Evolutionary conservation across 768 basidiomycete genomes (phyloP), one percentile per base, ranked within the genome.

Genomic region (Trametopsis cervina): DNA sequence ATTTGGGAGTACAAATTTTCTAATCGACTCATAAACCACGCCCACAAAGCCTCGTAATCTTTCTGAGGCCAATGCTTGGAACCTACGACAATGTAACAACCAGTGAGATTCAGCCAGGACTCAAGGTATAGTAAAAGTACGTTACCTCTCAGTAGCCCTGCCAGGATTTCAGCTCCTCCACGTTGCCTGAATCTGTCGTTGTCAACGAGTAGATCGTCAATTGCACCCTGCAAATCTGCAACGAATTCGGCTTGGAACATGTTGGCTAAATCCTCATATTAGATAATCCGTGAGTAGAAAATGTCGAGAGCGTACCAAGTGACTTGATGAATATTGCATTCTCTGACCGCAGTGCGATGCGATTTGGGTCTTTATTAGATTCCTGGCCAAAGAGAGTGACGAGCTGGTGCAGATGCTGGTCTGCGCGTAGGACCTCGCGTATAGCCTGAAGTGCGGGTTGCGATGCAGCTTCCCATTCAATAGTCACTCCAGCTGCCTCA

Each of bases 111-210:
- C 61, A 46, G n/a, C n/a, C n/a, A n/a, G n/a, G n/a, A n/a, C n/a
- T 36, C 38, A 45, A 35, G 36, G 29, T 40, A 33, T 42, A 42
- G 38, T n/a, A n/a, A 25, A 9, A 27, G 40, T 27, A 27, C 41
- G 69, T 44, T 60, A 84, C 86, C 91, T 53, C 91, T 77, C 47
- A 89, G 65, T 41, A 91, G 58, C 18, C 91, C 92, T 27, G 77
- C 72, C 22, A 93, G 61, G 25, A 92, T 64, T 65, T 85, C 85
- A 44, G 80, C 82, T 21, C 83, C 82, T 23, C 88, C 88, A 21
- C 90, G 77, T 60, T 91, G 91, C 65, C 90, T 89, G 69, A 84
- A 91, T 51, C 88, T 85, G 57, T 91, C 86, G 15, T 73, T 47
- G 42, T 85, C 85, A 26, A 65, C 68, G 35, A 89, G 66, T 23